These are phyloP conservation scores for Debaryomyces udenii DNA, from an alignment of 1,139 yeast species.

Conservation along the genomic window DNA sequence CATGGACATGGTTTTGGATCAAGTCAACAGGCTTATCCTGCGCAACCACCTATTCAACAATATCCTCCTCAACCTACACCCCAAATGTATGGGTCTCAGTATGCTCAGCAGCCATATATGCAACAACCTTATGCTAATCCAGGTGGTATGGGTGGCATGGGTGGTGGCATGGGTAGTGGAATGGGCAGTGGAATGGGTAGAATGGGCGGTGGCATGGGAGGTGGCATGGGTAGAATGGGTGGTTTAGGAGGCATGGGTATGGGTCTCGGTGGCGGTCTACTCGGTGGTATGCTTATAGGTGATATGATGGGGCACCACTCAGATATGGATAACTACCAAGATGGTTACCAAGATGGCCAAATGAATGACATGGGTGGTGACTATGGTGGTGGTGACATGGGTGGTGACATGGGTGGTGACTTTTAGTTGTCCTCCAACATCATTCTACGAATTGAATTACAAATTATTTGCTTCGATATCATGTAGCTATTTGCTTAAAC, in stretches of 20 bases:
- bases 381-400: conserved; percentile 27
- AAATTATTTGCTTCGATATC: no score
- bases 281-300: conserved; percentile 72
- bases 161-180: conserved; percentile 19
- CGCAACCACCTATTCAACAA: conserved; percentile 18
- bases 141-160: conserved; percentile 9
- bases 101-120: conserved; percentile 23
- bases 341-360: conserved; percentile 24
- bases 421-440: neutral
- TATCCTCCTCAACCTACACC: conserved; percentile 16
- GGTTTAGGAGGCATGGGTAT: conserved; percentile 48
- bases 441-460: no score
- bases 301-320: conserved; percentile 40
- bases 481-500: no score
- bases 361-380: conserved; percentile 33
- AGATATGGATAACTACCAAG: conserved; percentile 27
- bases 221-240: conserved; percentile 19
- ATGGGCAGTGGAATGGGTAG: conserved; percentile 31
- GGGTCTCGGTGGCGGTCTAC: conserved; percentile 81
- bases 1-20: neutral
- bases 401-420: conserved; percentile 30
- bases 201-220: conserved; percentile 21
- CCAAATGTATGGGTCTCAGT: conserved; percentile 19
- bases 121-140: conserved; percentile 20
- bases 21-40: conserved; percentile 14